phyloP scores from a whole-genome alignment of 345 rosid genomes.

The Mallotus nudiflorus region DNA sequence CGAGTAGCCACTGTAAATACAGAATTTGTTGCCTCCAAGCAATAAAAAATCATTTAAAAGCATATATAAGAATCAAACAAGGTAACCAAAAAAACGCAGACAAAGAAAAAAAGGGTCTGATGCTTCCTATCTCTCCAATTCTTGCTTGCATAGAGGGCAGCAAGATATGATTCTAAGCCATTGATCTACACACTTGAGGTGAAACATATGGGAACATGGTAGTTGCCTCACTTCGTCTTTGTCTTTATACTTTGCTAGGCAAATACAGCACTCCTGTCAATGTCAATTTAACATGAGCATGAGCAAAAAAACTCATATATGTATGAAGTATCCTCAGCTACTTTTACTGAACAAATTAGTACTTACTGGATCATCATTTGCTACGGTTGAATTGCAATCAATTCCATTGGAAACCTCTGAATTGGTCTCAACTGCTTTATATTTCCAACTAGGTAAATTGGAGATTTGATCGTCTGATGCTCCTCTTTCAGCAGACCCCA shows the following conservation, averaged over 20 bases:
- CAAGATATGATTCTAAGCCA: constrained; percentile 95
- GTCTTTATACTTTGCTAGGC: constrained; percentile 79
- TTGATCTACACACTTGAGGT: constrained; percentile 90
- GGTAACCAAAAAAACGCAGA: neutral
- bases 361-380: constrained; percentile 40
- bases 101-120: neutral
- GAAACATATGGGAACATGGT: constrained; percentile 93
- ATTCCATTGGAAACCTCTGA: constrained; percentile 31
- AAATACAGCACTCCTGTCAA: constrained; percentile 89
- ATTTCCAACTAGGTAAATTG: constrained; percentile 75
- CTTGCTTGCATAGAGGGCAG: constrained; percentile 97
- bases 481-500: constrained; percentile 71
- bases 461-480: constrained; percentile 95
- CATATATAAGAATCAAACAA: constrained; percentile 18
- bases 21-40: constrained; percentile 1
- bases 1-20: constrained; percentile 33
- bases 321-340: no score
- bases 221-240: constrained; percentile 83
- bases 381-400: constrained; percentile 30
- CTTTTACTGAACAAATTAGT: neutral
- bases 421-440: constrained; percentile 47
- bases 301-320: no score
- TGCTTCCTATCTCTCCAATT: constrained; percentile 55
- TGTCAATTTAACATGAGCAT: neutral
- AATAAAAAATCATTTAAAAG: neutral